Percentiles rank a stretch among this genome's conserved stretches.
Evolutionary conservation across 768 basidiomycete species (phyloP).

Genomic region (Rhodosporidiobolus sp.): DNA sequence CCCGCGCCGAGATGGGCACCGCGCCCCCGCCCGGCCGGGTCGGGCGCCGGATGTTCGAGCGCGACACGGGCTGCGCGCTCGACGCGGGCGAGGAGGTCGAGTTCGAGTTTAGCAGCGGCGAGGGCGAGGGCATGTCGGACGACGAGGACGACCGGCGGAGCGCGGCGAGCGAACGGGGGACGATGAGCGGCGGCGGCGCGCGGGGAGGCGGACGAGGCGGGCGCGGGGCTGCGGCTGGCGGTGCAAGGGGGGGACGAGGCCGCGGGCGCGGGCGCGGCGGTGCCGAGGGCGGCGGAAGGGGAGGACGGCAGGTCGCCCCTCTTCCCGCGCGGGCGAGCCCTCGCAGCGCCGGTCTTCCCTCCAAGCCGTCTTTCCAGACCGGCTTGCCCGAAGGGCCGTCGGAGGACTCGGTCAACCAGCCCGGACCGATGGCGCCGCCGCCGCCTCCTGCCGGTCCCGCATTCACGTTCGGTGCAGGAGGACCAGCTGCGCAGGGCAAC

Average conservation of each 20-base stretch:
- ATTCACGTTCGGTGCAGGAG: constrained; percentile 9
- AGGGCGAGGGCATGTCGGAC: constrained; percentile 8
- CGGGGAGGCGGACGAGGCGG: background rate
- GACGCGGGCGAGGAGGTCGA: constrained; percentile 31
- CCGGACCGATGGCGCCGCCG: background rate
- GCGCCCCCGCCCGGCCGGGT: constrained; percentile 23
- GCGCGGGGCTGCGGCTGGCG: constrained; percentile 5
- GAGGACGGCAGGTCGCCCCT: constrained; percentile 7
- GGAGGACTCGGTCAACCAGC: background rate
- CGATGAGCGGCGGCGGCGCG: background rate
- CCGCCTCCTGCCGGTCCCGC: constrained; percentile 5
- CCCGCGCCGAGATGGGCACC: constrained; percentile 17
- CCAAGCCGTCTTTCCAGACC: constrained; percentile 14
- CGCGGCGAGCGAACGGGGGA: background rate
- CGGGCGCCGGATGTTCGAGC: constrained; percentile 38
- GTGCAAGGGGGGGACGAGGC: constrained; percentile 2
- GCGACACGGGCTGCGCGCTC: constrained; percentile 25
- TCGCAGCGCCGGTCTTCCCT: constrained; percentile 10
- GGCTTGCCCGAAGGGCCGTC: background rate
- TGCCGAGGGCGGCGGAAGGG: background rate
- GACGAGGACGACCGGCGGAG: constrained; percentile 5
- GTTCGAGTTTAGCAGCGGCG: constrained; percentile 39
- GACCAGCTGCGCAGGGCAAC: background rate
- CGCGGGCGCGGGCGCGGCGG: constrained; percentile 15
- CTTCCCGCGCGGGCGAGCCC: constrained; percentile 21